Base-by-base conservation (phyloP, 371 early-diverging fungal genomes). In the Mucor irregularis region DNA sequence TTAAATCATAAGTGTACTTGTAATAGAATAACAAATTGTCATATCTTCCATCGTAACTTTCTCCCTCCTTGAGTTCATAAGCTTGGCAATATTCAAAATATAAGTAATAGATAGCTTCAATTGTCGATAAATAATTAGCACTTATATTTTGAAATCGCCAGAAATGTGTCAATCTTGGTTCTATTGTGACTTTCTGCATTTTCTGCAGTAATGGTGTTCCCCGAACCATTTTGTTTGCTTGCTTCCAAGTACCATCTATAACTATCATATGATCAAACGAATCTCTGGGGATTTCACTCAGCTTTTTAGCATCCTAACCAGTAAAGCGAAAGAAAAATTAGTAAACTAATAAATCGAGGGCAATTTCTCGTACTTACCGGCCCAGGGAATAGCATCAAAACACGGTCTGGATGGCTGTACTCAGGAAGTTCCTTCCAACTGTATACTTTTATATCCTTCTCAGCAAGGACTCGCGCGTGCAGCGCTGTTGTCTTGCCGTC, bases 91-190 rank as follows among this genome's bases (percentile, higher is more conserved):
- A 90, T 68, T 95, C 96, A 21, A 85, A 76, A 70, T 88, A 92
- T 45, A 94, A 80, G 63, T 89, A 95, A 54, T 97, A 96, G 34
- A 95, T 91, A 6, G 97, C 97, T 68, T 97, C 97, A 50, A 97
- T 95, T 1, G 97, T 97, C 0, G 95, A 90, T 39, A 97, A 63
- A 62, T 90, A 82, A 46, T 80, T 72, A 16, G 83, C 82, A 35
- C 85, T 85, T 28, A 83, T 66, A 44, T 82, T 76, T 69, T 97
- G 97, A 64, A 82, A 91, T 42, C 97, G 78, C 96, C 96, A 97
- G 65, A 97, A 97, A 49, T 85, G 68, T 1, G 97, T 97, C 52
- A 74, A 72, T 21, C 88, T 84, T 5, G 87, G 85, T 30, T 79
- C 59, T 67, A 82, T 83, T 5, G 76, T 76, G 21, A 86, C 89